Evolutionary conservation across 306 rosid species (phyloP).

Genomic region (Arachis hypogaea): DNA sequence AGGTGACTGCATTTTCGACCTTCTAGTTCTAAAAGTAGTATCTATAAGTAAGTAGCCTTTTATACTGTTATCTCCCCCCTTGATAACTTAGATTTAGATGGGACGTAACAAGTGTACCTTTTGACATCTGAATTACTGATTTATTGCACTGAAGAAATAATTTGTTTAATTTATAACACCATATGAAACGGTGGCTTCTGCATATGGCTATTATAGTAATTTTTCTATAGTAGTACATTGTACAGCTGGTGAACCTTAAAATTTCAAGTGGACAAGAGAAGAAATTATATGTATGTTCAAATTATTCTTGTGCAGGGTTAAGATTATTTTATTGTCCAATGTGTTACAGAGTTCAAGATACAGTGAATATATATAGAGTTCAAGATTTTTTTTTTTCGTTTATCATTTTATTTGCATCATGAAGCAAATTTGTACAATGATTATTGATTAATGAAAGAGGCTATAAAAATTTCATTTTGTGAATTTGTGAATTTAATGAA

Average conservation of each 20-base stretch:
- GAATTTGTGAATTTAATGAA: too few relatives aligned
- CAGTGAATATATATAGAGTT: slow-evolving; percentile 58
- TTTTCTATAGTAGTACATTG: slow-evolving; percentile 1
- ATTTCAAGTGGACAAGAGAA: slow-evolving; percentile 6
- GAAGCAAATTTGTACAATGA: too few relatives aligned
- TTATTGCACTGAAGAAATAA: too few relatives aligned
- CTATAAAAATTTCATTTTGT: too few relatives aligned
- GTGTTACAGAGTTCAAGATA: slow-evolving; percentile 91
- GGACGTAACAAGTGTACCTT: slow-evolving; percentile 7
- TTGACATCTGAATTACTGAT: neutral
- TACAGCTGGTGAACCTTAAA: slow-evolving; percentile 16
- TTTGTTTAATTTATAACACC: too few relatives aligned
- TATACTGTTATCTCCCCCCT: neutral
- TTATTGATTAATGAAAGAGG: too few relatives aligned
- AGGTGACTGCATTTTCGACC: neutral
- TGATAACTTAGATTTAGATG: neutral
- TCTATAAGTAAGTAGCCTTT: neutral
- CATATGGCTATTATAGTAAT: slow-evolving; percentile 14
- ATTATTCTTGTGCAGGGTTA: slow-evolving; percentile 63
- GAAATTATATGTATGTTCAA: slow-evolving; percentile 39
- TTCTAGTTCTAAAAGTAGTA: slow-evolving; percentile 7
- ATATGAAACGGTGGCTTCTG: neutral
- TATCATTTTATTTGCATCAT: too few relatives aligned
- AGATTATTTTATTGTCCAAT: slow-evolving; percentile 81
- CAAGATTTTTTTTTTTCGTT: too few relatives aligned